phyloP scores from a whole-genome alignment of 257 asterid species.

The Salvia hispanica region DNA sequence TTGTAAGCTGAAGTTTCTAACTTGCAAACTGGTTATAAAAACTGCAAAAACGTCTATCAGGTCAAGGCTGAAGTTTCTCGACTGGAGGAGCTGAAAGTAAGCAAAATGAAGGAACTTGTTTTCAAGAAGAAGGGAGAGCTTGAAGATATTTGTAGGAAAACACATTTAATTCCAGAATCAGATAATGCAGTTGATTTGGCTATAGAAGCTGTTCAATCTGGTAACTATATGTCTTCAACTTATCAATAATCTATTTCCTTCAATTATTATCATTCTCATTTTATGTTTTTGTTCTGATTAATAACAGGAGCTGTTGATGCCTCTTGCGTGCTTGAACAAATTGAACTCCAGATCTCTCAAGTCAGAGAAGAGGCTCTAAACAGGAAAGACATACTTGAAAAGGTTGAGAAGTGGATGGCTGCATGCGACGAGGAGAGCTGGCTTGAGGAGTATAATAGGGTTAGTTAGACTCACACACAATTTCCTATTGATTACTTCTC shows the following conservation, averaged over 20 bases:
- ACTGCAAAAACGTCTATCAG: constrained; percentile 40
- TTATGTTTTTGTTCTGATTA: not conserved
- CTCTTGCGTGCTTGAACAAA: constrained; percentile 79
- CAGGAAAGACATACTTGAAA: constrained; percentile 94
- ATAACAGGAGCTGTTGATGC: constrained; percentile 81
- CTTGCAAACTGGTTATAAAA: constrained; percentile 30
- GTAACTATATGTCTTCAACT: constrained; percentile 38
- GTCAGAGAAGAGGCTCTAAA: constrained; percentile 87
- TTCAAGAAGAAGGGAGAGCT: constrained; percentile 87
- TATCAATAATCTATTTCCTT: not conserved
- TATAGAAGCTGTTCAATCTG: constrained; percentile 86
- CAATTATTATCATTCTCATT: constrained; percentile 29
- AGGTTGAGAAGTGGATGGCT: constrained; percentile 94
- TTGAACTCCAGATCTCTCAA: constrained; percentile 82
- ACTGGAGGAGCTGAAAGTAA: constrained; percentile 81
- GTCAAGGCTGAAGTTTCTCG: constrained; percentile 87
- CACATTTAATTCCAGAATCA: constrained; percentile 73
- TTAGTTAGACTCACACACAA: constrained; percentile 33
- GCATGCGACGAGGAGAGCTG: constrained; percentile 98
- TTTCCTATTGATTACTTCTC: constrained; percentile 22
- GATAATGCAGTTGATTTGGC: constrained; percentile 59
- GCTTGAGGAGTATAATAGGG: constrained; percentile 99
- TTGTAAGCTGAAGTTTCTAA: constrained; percentile 5
- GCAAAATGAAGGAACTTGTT: constrained; percentile 97
- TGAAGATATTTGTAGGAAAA: constrained; percentile 80